Evolutionary conservation across 1,284 basidiomycete species (phyloP).

Genomic region (Amylostereum areolatum): DNA sequence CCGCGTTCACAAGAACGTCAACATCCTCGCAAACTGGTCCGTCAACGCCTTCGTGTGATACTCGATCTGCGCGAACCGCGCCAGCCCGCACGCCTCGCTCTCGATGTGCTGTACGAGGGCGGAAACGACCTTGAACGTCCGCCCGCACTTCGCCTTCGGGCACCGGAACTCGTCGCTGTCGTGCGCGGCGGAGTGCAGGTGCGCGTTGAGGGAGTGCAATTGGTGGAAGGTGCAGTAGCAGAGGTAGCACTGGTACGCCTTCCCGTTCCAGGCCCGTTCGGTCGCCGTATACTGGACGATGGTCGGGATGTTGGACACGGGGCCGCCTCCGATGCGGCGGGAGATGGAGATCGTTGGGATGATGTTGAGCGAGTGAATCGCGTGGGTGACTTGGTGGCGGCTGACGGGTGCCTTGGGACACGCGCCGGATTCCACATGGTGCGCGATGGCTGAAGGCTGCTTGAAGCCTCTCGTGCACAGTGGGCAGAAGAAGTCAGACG

Average conservation of each 20-base stretch:
- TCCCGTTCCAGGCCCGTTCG: constrained; percentile 38
- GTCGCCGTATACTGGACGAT: constrained; percentile 30
- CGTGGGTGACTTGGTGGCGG: constrained; percentile 27
- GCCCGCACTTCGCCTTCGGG: constrained; percentile 41
- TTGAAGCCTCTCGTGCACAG: constrained; percentile 36
- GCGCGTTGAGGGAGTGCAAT: constrained; percentile 39
- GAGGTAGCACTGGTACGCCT: constrained; percentile 47
- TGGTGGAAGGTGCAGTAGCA: constrained; percentile 36
- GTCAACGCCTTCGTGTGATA: constrained; percentile 27
- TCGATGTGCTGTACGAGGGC: constrained; percentile 49
- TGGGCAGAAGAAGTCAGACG: constrained; percentile 32
- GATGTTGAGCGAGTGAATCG: constrained; percentile 25
- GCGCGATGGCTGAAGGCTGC: constrained; percentile 36
- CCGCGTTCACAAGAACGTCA: too few relatives aligned
- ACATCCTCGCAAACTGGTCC: constrained; percentile 16
- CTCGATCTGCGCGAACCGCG: constrained; percentile 33
- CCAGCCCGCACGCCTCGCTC: constrained; percentile 45
- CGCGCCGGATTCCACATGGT: constrained; percentile 39
- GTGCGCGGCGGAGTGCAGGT: constrained; percentile 44
- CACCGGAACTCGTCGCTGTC: constrained; percentile 36
- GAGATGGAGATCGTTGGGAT: constrained; percentile 28
- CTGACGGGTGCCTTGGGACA: constrained; percentile 24
- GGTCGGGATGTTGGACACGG: constrained; percentile 29
- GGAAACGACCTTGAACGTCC: constrained; percentile 39
- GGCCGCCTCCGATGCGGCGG: constrained; percentile 23